Conservation (phyloP, 129 eudicot genomes). For the Escallonia herrerae region DNA sequence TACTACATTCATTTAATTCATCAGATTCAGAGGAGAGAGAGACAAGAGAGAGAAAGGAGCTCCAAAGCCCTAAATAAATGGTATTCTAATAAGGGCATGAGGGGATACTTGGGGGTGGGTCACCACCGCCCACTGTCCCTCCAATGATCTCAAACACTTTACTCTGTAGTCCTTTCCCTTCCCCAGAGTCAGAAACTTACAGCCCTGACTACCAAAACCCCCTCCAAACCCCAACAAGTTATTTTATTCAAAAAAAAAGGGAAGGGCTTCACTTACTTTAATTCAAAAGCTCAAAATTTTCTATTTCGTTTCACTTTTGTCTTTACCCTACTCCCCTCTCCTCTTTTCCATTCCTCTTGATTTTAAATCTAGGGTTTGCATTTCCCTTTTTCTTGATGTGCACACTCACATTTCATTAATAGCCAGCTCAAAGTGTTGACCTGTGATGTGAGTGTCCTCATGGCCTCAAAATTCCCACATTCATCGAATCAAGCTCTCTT, state of each 20-base stretch:
- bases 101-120: no score
- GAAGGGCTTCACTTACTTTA: conserved; percentile 22
- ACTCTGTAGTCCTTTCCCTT: not conserved
- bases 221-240: conserved; percentile 1
- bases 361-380: conserved; percentile 63
- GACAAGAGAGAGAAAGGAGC: no score
- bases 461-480: conserved; percentile 23
- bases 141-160: no score
- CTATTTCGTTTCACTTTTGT: conserved; percentile 45
- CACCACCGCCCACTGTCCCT: no score
- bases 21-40: no score
- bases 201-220: conserved; percentile 1
- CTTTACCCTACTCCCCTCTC: conserved; percentile 45
- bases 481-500: conserved; percentile 7
- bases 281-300: conserved; percentile 51
- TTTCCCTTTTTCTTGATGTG: not conserved
- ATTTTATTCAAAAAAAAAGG: conserved; percentile 2
- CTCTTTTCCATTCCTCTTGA: conserved; percentile 28
- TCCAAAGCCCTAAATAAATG: no score
- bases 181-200: not conserved
- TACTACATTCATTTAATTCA: no score
- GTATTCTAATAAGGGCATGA: no score
- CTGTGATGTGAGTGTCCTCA: conserved; percentile 1
- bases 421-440: conserved; percentile 4
- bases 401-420: not conserved